phyloP scores from a whole-genome alignment of 2,329 filamentous ascomycete species.

The Periconia sp. region DNA sequence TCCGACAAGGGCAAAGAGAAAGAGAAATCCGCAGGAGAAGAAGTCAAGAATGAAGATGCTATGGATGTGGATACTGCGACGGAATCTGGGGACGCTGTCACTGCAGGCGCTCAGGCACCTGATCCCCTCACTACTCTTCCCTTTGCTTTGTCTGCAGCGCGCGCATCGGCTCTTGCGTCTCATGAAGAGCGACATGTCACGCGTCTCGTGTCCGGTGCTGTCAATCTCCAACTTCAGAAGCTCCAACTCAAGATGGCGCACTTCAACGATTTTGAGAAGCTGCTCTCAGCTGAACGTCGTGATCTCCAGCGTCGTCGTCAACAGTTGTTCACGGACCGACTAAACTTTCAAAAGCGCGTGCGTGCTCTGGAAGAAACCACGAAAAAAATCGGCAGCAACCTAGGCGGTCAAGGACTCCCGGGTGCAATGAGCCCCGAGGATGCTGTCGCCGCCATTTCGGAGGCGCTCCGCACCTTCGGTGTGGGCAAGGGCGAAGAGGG shows the following conservation, averaged over 20 bases:
- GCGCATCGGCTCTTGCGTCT: constrained; percentile 84
- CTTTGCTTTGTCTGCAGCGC: constrained; percentile 81
- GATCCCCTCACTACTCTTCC: constrained; percentile 71
- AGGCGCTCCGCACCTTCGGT: constrained; percentile 37
- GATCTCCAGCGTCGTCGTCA: constrained; percentile 91
- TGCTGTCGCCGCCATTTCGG: constrained; percentile 34
- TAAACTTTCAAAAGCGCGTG: constrained; percentile 86
- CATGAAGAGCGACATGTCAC: constrained; percentile 98
- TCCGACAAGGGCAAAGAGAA: constrained; percentile 61
- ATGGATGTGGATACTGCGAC: constrained; percentile 62
- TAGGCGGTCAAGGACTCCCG: constrained; percentile 34
- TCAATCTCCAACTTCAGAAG: constrained; percentile 94
- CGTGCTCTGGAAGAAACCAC: constrained; percentile 78
- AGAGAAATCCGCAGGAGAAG: constrained; percentile 9
- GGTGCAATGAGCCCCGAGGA: constrained; percentile 37
- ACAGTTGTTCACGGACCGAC: constrained; percentile 87
- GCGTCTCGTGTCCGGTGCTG: constrained; percentile 84
- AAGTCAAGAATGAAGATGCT: constrained; percentile 57
- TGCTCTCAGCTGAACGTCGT: constrained; percentile 86
- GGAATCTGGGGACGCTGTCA: constrained; percentile 37
- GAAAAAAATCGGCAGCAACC: constrained; percentile 45
- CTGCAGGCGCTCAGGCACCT: constrained; percentile 9
- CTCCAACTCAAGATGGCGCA: constrained; percentile 94
- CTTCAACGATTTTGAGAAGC: constrained; percentile 93
- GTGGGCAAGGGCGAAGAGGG: constrained; percentile 41